Percentiles rank a stretch among this genome's conserved stretches.
Conservation (phyloP, 768 basidiomycete genomes). For the Amanita pseudoporphyria region DNA sequence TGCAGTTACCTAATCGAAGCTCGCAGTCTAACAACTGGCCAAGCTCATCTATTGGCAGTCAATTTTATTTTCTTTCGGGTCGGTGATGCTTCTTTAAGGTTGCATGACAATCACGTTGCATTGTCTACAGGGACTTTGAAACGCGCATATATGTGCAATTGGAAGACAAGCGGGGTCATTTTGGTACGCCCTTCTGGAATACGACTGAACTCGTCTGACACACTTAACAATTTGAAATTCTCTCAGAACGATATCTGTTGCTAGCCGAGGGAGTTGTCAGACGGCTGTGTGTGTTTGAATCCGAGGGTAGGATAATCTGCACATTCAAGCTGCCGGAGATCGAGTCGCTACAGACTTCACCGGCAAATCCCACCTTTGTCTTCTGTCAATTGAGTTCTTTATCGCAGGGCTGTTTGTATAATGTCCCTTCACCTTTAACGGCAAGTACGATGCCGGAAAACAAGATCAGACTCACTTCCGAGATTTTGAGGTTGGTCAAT, state of each 20-base stretch:
- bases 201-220: neutral
- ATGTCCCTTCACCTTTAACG: neutral
- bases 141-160: neutral
- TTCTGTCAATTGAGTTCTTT: neutral
- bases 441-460: neutral
- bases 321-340: neutral
- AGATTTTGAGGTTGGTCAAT: too few relatives aligned
- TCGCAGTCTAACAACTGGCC: too few relatives aligned
- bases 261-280: neutral
- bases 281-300: neutral
- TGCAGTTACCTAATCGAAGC: too few relatives aligned
- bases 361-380: neutral
- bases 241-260: neutral
- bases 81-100: neutral
- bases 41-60: neutral
- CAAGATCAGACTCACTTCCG: too few relatives aligned
- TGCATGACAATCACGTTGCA: neutral
- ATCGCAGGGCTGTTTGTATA: neutral
- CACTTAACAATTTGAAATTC: neutral
- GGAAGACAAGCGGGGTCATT: neutral
- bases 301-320: neutral
- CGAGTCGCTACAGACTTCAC: too few relatives aligned
- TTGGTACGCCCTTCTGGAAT: neutral
- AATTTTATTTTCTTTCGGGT: neutral
- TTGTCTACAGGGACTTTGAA: neutral